These are phyloP conservation scores for Corynespora cassiicola DNA, from an alignment of 2,329 filamentous ascomycete genomes.

Conservation along the genomic window DNA sequence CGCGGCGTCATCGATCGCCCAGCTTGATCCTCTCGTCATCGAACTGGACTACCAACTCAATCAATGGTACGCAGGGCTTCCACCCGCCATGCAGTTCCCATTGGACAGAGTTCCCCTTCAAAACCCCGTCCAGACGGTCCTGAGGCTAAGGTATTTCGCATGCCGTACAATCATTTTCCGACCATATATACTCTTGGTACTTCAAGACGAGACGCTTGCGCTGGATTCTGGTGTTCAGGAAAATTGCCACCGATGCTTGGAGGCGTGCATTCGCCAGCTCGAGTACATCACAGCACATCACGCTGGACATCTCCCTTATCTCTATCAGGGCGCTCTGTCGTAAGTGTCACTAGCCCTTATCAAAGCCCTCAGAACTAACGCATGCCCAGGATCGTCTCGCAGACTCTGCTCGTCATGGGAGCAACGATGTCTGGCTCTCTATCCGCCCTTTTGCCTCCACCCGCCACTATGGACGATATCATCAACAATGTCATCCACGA, in stretches of 20 bases:
- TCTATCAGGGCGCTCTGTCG: slow-evolving; percentile 80
- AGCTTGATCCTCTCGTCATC: slow-evolving; percentile 77
- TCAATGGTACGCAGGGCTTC: slow-evolving; percentile 84
- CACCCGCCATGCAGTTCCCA: slow-evolving; percentile 77
- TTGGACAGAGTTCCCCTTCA: slow-evolving; percentile 71
- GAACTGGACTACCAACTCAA: slow-evolving; percentile 83
- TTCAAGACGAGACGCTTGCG: slow-evolving; percentile 77
- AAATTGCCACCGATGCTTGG: slow-evolving; percentile 80
- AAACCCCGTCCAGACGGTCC: slow-evolving; percentile 79
- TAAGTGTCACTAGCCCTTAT: slow-evolving; percentile 27
- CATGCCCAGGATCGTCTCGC: slow-evolving; percentile 73
- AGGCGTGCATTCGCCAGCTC: slow-evolving; percentile 79
- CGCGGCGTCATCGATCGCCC: slow-evolving; percentile 70
- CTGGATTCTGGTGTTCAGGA: slow-evolving; percentile 76
- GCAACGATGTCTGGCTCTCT: slow-evolving; percentile 81
- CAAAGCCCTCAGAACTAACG: slow-evolving; percentile 17
- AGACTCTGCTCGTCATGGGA: slow-evolving; percentile 83
- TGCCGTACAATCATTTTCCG: slow-evolving; percentile 87
- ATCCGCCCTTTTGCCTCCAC: slow-evolving; percentile 66
- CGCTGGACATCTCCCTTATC: slow-evolving; percentile 82
- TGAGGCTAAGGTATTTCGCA: slow-evolving; percentile 81
- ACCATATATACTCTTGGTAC: slow-evolving; percentile 79
- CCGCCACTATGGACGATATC: slow-evolving; percentile 70
- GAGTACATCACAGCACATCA: slow-evolving; percentile 82
- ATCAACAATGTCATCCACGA: slow-evolving; percentile 80